These are phyloP conservation scores for Phytophthora meadii DNA, from an alignment of 352 stramenopile species.

Conservation along the genomic window DNA sequence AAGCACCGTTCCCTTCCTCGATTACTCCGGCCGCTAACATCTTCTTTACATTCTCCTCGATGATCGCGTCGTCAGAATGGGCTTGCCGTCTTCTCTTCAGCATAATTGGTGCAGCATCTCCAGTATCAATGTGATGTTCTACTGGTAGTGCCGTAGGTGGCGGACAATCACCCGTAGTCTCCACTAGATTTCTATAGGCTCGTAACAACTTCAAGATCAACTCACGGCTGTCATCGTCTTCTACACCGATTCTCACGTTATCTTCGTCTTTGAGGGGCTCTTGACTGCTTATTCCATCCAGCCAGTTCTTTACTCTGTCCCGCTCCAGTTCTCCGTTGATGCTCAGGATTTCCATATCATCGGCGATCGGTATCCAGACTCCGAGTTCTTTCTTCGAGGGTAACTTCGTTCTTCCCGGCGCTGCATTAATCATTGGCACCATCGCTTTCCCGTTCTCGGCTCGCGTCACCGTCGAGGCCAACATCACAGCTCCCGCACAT, in stretches of 20 bases:
- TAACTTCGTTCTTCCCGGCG: neutral
- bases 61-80: no score
- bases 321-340: neutral
- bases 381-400: slow-evolving; percentile 7
- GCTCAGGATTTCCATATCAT: neutral
- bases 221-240: neutral
- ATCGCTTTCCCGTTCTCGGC: neutral
- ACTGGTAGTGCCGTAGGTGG: neutral
- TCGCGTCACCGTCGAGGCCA: neutral
- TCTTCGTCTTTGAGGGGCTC: neutral
- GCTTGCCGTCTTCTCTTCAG: no score
- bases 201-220: neutral
- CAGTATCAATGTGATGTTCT: no score
- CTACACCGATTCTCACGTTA: neutral
- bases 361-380: neutral
- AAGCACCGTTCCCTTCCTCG: no score
- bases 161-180: neutral
- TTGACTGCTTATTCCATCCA: neutral
- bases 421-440: neutral
- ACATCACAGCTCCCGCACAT: neutral
- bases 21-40: no score
- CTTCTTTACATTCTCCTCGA: no score
- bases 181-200: neutral
- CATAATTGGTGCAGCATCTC: no score
- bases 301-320: neutral